Conservation (phyloP, 2,329 filamentous ascomycete genomes). For the Diaporthe citrichinensis region DNA sequence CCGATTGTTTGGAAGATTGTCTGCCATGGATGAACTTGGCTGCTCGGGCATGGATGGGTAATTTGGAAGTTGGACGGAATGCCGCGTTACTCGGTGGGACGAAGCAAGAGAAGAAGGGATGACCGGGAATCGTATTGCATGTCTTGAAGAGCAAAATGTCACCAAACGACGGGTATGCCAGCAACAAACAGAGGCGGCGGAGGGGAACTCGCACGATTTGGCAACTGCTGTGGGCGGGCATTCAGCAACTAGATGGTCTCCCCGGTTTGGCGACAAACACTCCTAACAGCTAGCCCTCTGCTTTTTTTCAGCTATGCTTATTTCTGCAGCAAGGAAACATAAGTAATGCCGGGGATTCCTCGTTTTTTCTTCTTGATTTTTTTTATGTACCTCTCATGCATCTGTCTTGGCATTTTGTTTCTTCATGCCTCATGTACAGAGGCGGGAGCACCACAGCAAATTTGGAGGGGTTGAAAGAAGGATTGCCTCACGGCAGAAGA, state of each 20-base stretch:
- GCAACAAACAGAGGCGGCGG: conserved; percentile 3
- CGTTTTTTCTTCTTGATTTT: neutral
- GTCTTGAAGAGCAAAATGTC: conserved; percentile 12
- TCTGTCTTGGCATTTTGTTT: conserved; percentile 35
- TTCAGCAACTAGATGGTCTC: conserved; percentile 37
- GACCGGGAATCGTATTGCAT: conserved; percentile 14
- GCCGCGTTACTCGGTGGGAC: conserved; percentile 15
- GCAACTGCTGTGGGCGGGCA: conserved; percentile 19
- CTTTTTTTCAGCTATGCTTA: conserved; percentile 11
- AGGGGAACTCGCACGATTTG: neutral
- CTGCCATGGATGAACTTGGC: conserved; percentile 27
- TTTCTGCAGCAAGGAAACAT: conserved; percentile 65
- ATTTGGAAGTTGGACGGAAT: conserved; percentile 30
- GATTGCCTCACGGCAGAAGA: conserved; percentile 55
- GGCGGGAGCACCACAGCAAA: conserved; percentile 22
- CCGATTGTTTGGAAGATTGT: conserved; percentile 28
- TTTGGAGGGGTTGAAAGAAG: conserved; percentile 44
- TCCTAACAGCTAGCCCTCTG: conserved; percentile 29
- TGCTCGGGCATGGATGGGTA: conserved; percentile 30
- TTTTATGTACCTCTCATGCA: conserved; percentile 13
- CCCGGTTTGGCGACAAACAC: conserved; percentile 27
- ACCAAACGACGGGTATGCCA: conserved; percentile 1
- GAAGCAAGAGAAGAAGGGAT: conserved; percentile 1
- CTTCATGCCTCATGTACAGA: conserved; percentile 40
- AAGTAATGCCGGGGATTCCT: conserved; percentile 67